phyloP scores from a whole-genome alignment of 2,329 filamentous ascomycete species.

The Biscogniauxia marginata region DNA sequence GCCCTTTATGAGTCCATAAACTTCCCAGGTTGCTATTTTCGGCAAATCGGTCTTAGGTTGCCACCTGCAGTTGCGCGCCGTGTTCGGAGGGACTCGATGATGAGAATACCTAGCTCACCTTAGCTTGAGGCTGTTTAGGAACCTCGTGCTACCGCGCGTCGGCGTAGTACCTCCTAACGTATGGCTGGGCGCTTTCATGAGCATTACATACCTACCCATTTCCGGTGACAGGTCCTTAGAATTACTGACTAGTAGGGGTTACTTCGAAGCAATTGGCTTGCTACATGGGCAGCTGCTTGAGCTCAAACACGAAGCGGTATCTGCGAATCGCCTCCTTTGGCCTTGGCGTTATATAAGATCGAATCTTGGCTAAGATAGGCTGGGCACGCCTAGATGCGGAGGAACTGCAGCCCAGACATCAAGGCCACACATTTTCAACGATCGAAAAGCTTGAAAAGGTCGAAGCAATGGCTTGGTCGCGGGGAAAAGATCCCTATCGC shows the following conservation, averaged over 20 bases:
- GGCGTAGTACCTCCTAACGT: neutral
- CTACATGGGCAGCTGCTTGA: neutral
- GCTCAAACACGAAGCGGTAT: neutral
- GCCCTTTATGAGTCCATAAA: neutral
- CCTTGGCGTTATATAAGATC: neutral
- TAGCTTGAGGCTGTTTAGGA: neutral
- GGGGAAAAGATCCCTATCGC: conserved; percentile 5
- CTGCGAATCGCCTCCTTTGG: neutral
- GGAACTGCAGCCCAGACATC: neutral
- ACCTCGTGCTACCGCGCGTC: neutral
- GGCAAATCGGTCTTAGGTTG: neutral
- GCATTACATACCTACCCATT: neutral
- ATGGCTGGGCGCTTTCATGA: neutral
- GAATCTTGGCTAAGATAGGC: neutral
- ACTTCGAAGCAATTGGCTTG: neutral
- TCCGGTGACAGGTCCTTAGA: neutral
- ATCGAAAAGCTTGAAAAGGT: conserved; percentile 7
- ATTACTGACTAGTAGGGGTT: neutral
- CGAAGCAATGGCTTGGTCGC: conserved; percentile 1
- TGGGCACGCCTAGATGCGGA: neutral
- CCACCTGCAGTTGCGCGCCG: neutral
- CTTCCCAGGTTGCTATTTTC: neutral
- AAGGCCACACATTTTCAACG: conserved; percentile 1
- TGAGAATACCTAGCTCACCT: neutral
- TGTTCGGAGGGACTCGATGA: neutral